These are phyloP conservation scores for Eutrema japonicum DNA, from an alignment of 345 rosid species.

Conservation along the genomic window DNA sequence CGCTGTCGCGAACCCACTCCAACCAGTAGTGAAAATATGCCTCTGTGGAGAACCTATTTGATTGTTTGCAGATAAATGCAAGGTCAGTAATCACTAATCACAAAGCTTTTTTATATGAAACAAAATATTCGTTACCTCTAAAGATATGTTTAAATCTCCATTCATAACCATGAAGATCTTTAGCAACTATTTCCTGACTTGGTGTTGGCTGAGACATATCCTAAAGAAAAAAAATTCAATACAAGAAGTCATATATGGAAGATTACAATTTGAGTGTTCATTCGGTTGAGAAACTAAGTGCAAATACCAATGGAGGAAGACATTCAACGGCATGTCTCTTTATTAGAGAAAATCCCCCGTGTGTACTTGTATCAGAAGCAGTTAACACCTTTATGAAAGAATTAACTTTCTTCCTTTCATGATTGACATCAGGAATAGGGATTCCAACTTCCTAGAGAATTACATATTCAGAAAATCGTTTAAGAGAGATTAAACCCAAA, in stretches of 20 bases:
- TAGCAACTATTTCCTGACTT: not conserved
- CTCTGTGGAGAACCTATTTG: not conserved
- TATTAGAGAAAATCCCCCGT: not conserved
- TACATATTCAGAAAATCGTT: not conserved
- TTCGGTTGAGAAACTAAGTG: not conserved
- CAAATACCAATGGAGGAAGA: not conserved
- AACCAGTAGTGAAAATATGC: not conserved
- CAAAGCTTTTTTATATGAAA: not conserved
- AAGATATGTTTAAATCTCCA: not conserved
- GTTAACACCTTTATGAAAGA: not conserved
- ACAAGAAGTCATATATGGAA: not conserved
- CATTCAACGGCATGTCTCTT: not conserved
- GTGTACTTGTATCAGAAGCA: not conserved
- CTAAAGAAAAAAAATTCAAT: not conserved
- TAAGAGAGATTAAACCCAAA: not conserved
- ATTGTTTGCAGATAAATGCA: not conserved
- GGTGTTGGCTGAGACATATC: not conserved
- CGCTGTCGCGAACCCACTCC: not conserved
- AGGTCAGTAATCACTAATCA: not conserved
- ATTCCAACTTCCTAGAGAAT: not conserved
- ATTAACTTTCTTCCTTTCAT: not conserved
- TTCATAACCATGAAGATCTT: not conserved
- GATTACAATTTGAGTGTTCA: not conserved
- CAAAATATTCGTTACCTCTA: not conserved
- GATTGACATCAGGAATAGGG: not conserved